Conservation (phyloP, 352 stramenopile species). For the Phytophthora sp. region DNA sequence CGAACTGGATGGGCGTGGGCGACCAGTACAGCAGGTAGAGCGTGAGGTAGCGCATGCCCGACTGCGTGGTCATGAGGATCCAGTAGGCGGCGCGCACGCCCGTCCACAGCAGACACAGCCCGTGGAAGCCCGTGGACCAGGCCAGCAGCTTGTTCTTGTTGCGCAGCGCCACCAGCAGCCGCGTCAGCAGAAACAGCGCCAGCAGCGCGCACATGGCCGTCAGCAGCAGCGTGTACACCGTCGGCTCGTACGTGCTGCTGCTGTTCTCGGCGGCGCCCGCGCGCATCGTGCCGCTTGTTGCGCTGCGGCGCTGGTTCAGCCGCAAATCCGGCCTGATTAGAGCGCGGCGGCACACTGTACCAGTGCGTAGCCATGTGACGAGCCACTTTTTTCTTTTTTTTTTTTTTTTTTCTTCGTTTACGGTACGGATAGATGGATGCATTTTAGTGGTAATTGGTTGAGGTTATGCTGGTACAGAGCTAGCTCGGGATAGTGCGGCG, state of each 20-base stretch:
- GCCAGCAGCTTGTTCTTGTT: constrained; percentile 88
- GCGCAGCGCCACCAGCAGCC: constrained; percentile 64
- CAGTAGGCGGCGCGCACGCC: constrained; percentile 82
- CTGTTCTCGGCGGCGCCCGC: constrained; percentile 22
- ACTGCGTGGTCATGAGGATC: constrained; percentile 81
- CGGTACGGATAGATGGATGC: too few relatives aligned
- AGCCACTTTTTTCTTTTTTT: constrained; percentile 20
- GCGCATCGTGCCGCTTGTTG: constrained; percentile 20
- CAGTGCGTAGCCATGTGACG: constrained; percentile 22
- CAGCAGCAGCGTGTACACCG: constrained; percentile 78
- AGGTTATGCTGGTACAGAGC: too few relatives aligned
- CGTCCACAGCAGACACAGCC: constrained; percentile 84
- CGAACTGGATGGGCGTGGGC: constrained; percentile 87
- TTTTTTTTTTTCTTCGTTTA: too few relatives aligned
- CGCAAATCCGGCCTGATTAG: constrained; percentile 23
- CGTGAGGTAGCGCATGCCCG: constrained; percentile 78
- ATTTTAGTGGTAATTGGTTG: neutral
- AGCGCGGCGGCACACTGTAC: constrained; percentile 2
- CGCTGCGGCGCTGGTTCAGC: too few relatives aligned
- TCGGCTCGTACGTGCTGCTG: constrained; percentile 57
- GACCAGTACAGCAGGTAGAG: constrained; percentile 90
- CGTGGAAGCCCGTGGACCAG: constrained; percentile 85
- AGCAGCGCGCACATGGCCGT: constrained; percentile 78
- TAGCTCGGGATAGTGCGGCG: neutral
- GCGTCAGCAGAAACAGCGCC: constrained; percentile 75